Evolutionary conservation across 1,139 yeast species (phyloP), one percentile per base, ranked within the genome.

Genomic region (Blastobotrys illinoisensis): DNA sequence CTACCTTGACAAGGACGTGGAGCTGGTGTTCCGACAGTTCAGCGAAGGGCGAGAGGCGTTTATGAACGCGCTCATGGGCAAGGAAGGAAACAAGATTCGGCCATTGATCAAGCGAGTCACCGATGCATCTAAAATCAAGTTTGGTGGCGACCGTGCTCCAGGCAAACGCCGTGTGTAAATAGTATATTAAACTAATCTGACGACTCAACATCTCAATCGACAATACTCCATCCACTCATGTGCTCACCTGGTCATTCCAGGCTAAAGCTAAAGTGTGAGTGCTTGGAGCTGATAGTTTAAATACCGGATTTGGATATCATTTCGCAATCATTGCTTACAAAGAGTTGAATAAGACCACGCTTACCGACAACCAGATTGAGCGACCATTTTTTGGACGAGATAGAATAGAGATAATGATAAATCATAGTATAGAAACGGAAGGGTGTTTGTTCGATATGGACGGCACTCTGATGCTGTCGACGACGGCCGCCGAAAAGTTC

Each of bases 11-110:
- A 58, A 63, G 46, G 64, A 67, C 18, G 58, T 73, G 44, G 97
- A 91, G 69, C 71, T 93, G 54, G 81, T 88, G 16, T 75, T 90
- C 65, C 83, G 83, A 64, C 88, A 88, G 62, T 88, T 86, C 63
- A 96, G 97, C 54, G 87, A 87, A 67, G 97, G 97, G 46, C 81
- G 97, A 70, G 85, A 83, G 60, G 97, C 96, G 1, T 91, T 93
- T 64, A 75, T 84, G 60, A 85, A 85, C 54, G 96, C 96, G 1
- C 78, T 93, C 62, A 82, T 82, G 65, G 97, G 98, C 63, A 87
- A 87, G 67, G 98, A 93, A 75, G 98, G 98, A 52, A 75, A 79
- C 47, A 71, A 74, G 48, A 74, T 93, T 50, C 81, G 88, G 65
- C 79, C 80, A 18, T 76, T 79, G 59, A 79, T 93, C 49, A 79